Evolutionary conservation across 106 monocot genomes (phyloP).

Genomic region (Gastrodia elata): DNA sequence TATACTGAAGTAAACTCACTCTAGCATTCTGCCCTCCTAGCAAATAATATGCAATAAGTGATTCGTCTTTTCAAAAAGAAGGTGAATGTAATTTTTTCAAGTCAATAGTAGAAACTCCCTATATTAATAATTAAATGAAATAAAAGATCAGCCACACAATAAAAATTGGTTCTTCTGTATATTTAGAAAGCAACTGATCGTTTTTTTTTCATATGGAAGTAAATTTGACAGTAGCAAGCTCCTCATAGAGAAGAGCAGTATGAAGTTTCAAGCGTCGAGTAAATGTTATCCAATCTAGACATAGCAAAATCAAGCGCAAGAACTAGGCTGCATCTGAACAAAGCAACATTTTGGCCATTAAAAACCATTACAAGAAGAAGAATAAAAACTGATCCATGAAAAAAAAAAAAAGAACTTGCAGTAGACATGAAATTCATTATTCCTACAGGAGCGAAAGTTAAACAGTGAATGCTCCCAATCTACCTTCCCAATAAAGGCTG

Average conservation of each 20-base stretch:
- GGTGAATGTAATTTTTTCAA: background rate
- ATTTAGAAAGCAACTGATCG: background rate
- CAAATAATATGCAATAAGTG: background rate
- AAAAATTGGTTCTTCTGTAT: background rate
- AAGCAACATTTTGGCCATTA: background rate
- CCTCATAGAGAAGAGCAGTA: background rate
- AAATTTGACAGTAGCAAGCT: background rate
- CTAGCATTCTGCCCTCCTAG: background rate
- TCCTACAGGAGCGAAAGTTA: background rate
- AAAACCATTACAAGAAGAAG: conserved; percentile 1
- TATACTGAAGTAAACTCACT: background rate
- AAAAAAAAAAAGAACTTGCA: background rate
- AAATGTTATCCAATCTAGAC: background rate
- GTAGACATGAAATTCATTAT: background rate
- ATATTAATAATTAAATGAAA: conserved; percentile 1
- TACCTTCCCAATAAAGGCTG: conserved; percentile 95
- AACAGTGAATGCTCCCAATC: background rate
- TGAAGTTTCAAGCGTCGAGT: background rate
- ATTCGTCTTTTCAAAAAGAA: background rate
- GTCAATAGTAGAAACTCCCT: background rate
- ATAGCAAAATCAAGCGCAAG: background rate
- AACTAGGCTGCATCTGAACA: background rate
- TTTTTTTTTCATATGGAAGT: background rate
- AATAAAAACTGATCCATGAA: background rate
- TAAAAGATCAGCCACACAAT: background rate